Evolutionary conservation across 495 filamentous ascomycete genomes (phyloP), one percentile per base, ranked within the genome.

Genomic region (Saxophila tyrrhenica): DNA sequence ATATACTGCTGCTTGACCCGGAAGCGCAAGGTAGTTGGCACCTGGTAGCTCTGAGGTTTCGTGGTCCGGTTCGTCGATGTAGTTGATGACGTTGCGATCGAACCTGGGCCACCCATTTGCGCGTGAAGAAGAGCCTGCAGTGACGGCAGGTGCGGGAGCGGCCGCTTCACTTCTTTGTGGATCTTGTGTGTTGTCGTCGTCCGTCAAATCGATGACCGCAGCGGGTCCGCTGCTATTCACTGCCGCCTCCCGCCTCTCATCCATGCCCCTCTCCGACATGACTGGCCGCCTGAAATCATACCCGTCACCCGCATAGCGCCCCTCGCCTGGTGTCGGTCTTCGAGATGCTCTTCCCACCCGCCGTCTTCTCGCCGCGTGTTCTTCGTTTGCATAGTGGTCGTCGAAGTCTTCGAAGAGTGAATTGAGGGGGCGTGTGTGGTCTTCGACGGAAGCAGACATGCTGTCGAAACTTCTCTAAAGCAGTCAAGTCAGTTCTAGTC

Each of bases 131-230:
- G 49, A 22, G 7, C 19, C 25, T 49, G 47, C 47, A 47, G 25
- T 22, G 1, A 43, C 25, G 20, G 25, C 16, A 23, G 16, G 10
- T 20, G 38, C 20, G 19, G 46, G 32, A n/a, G 35, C 16, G 3
- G 16, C 10, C 38, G 9, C 25, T 15, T 32, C 25, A 17, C 24
- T n/a, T 19, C n/a, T 24, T 50, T 16, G 17, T 38, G 51, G 13
- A 23, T 52, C 17, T 10, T 20, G 1, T 21, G 23, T 43, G 32
- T 25, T 24, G 38, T 57, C 57, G 3, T 60, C 62, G 5, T 51
- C 59, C 41, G 62, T 64, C 39, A 64, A 53, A 41, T 64, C 62
- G 39, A 64, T 64, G 5, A 64, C 49, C 15, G 47, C 2, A 39
- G 51, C 43, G 25, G 9, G 23, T 13, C 23, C 24, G 5, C 22